A percentile compares a stretch with the other conserved stretches of the same genome.
phyloP scores from a whole-genome alignment of 805 yeast species.

The Lachancea mirantina region DNA sequence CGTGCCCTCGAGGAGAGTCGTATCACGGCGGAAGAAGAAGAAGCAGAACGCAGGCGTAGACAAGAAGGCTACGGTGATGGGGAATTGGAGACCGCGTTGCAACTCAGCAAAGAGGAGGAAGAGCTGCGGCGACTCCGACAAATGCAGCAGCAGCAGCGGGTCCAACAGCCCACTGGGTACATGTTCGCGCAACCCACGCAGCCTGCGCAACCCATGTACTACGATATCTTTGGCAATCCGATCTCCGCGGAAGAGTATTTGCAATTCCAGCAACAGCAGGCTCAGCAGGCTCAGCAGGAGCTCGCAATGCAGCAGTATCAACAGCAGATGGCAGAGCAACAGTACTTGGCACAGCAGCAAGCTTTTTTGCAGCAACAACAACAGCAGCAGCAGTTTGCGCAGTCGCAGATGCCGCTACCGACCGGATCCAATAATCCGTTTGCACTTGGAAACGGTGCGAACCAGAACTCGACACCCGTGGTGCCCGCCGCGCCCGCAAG shows the following conservation, averaged over 20 bases:
- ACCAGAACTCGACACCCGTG: slow-evolving; percentile 22
- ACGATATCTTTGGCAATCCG: slow-evolving; percentile 32
- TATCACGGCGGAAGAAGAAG: slow-evolving; percentile 79
- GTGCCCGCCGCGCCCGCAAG: slow-evolving; percentile 25
- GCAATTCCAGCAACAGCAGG: slow-evolving; percentile 24
- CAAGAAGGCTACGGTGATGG: slow-evolving; percentile 15
- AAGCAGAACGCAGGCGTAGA: slow-evolving; percentile 40
- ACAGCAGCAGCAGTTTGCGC: slow-evolving; percentile 32
- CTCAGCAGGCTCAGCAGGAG: slow-evolving; percentile 8
- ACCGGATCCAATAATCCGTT: slow-evolving; percentile 80
- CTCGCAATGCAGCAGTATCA: slow-evolving; percentile 22
- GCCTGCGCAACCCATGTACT: slow-evolving; percentile 25
- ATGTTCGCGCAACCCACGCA: slow-evolving; percentile 17
- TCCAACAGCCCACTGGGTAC: slow-evolving; percentile 17
- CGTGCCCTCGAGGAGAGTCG: slow-evolving; percentile 75
- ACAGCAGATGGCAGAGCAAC: slow-evolving; percentile 16
- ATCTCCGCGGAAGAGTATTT: slow-evolving; percentile 32
- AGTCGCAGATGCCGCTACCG: slow-evolving; percentile 45
- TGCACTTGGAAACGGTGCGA: slow-evolving; percentile 36
- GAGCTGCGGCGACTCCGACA: slow-evolving; percentile 27
- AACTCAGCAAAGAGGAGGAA: slow-evolving; percentile 28
- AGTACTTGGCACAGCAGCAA: slow-evolving; percentile 23
- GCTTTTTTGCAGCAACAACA: slow-evolving; percentile 16
- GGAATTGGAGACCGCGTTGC: slow-evolving; percentile 27
- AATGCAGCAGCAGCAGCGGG: slow-evolving; percentile 21